Base-by-base conservation (phyloP, 2,329 filamentous ascomycete species). In the Diplodia seriata region DNA sequence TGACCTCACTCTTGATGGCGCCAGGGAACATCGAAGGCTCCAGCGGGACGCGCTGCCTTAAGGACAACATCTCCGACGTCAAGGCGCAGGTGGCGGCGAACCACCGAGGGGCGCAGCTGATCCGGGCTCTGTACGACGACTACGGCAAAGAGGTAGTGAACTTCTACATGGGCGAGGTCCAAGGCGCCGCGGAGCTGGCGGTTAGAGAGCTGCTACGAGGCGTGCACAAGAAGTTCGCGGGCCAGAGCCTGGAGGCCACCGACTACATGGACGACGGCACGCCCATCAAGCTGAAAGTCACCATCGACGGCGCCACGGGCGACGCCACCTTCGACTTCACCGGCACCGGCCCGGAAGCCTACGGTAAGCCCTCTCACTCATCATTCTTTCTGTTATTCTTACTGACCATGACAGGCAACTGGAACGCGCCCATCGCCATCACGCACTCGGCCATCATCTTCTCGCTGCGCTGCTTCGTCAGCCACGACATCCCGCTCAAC, bases 211-310 rank as follows among this genome's bases (percentile, higher is more conserved):
- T 69, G 26, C 68, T 71, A 20, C 47, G 64, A n/a, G 59, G 14
- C n/a, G 18, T 20, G 31, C 6, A 14, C 4, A 4, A 53, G 64
- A 31, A 68, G 55, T 2, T 47, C 47, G 12, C 29, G 29, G 40
- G 26, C n/a, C 31, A 20, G 4, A 55, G 65, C 29, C 26, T 70
- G n/a, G 62, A 38, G 5, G 63, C 56, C 23, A 68, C 72, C 8
- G 81, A 83, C 68, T 79, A 73, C 68, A 78, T 82, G 73, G 81
- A 83, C 69, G 76, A 81, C 65, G 80, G 79, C 4, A 78, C 77
- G 0, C 71, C 72, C 2, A 78, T 81, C 59, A 31, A 64, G 4
- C 72, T 82, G 23, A 70, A 72, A 26, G 74, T 82, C 55, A 73
- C 69, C 8, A 80, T 81, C 55, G 70, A 78, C 51, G 47, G 68